Base-by-base conservation (phyloP, 2,329 filamentous ascomycete genomes). In the Pseudogymnoascus sp. region DNA sequence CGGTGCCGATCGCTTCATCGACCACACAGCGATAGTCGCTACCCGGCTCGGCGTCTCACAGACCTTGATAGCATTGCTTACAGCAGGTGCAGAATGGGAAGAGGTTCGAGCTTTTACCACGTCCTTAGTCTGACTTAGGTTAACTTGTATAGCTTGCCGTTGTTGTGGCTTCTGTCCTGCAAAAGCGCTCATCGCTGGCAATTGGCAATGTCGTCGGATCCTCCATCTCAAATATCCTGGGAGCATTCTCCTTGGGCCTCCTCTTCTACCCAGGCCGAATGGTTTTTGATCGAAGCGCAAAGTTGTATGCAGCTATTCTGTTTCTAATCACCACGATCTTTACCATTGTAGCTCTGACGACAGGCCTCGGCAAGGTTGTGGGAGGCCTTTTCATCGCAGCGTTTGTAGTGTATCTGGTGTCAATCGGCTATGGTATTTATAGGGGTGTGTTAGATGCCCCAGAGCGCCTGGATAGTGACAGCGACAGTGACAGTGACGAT, bases 131-230 rank as follows among this genome's bases (percentile, higher is more conserved):
- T 45, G 61, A 63, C 6, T 8, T 19, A 31, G 8, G 37, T 21
- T 36, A 39, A 43, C 31, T 31, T 48, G n/a, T 28, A 21, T 63
- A 81, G 78, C 77, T 83, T 34, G 78, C 76, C 1, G 80, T 84
- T 0, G 78, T 84, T 2, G 67, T 82, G 10, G 77, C 79, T 19
- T 77, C 80, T 7, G 73, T 83, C 34, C 73, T 77, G 2, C 80
- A 79, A 62, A 72, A 76, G 28, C 79, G 77, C 23, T 75, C 77
- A 0, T 77, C 80, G 1, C 73, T 84, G 6, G 81, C 81, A 8
- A 68, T 83, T 0, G 82, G 81, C n/a, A 85, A 84, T 65, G 75
- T 84, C 60, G 70, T 83, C 65, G 81, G 81, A n/a, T 81, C 80
- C 16, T 75, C 77, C 37, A 81, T 84, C 54, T 83, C 81, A 61